Evolutionary conservation across 2,329 filamentous ascomycete species (phyloP), one percentile per base, ranked within the genome.

Genomic region (Rhynchosporium agropyri): DNA sequence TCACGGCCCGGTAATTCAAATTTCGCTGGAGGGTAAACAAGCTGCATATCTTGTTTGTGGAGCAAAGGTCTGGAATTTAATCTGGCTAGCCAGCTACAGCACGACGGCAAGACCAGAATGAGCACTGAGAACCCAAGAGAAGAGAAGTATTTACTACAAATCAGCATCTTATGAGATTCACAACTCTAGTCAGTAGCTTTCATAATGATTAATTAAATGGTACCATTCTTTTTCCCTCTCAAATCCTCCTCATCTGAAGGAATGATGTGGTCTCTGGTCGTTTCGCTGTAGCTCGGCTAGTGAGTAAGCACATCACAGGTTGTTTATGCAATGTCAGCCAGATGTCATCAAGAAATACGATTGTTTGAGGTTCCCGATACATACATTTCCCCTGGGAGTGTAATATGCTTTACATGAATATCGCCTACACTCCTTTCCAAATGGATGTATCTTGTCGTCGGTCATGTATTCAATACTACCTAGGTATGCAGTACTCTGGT

Each of bases 291-390:
- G 28, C 50, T 36, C 50, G 33, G 33, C 50, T 56, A 13, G 36
- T 56, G 38, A 56, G 53, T 56, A 56, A 56, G 38, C 53, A 56
- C 26, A 56, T n/a, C 40, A 56, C 53, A 45, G 26, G 53, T 4
- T 28, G 12, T 56, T 31, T 12, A 38, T 56, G 53, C 53, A 45
- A 10, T 40, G 53, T 56, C 38, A 56, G 38, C 53, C 53, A 56
- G 12, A 31, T 43, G 53, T 45, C 26, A 45, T 56, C 38, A 45
- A 20, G 26, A 1, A 6, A 56, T 10, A 42, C 38, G 26, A 55
- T 43, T 36, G 29, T 29, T 42, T 55, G 26, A 43, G 12, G 3
- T 28, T 29, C 36, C 53, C 13, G 9, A 7, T 29, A n/a, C n/a
- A 55, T 55, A 6, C 36, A 26, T 12, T 26, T 28, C 5, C 28